Base-by-base conservation (phyloP, 306 rosid species). In the Cotoneaster glaucophyllus region DNA sequence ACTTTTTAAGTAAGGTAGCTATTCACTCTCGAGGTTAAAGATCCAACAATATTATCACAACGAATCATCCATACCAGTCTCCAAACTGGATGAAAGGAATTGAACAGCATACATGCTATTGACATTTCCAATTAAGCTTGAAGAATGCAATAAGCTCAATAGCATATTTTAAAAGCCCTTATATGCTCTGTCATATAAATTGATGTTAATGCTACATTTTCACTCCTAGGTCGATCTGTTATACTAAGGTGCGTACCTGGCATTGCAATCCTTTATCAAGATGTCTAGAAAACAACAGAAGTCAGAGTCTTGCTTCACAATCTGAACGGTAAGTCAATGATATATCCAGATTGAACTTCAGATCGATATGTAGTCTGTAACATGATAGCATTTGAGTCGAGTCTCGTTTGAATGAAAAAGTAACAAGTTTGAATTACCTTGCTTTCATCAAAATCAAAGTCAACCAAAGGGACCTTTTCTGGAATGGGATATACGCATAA, bases 381-480 rank as follows among this genome's bases (percentile, higher is more conserved):
- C 26, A 8, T 69, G 67, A 44, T 70, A 26, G 61, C 28, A 74
- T 48, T 73, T 28, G 19, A 56, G 75, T 67, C 54, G 63, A 64
- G 54, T 67, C 26, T n/a, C 61, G 39, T 57, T 67, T 24, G 39
- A 10, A 74, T 41, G 34, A 41, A 64, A 74, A 75, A 28, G 34
- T 24, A 43, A 67, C 52, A 76, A 32, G 11, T 57, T 65, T 39
- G 12, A 71, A 70, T 83, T 61, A 94, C 98, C 98, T 93, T 93
- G 86, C 86, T 80, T 84, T 89, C 97, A 25, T 93, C 98, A 86
- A 93, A 93, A 86, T 91, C 98, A 73, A 90, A 93, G 83, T 93
- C 98, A 73, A 86, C 43, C 50, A 91, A 77, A 67, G 92, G 76
- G 26, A 65, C 39, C 3, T 5, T 67, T 75, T 83, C 86, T 3